A percentile compares a stretch with the other conserved stretches of the same genome.
phyloP scores from a whole-genome alignment of 1,284 basidiomycete genomes.

The Thecaphora frezii region DNA sequence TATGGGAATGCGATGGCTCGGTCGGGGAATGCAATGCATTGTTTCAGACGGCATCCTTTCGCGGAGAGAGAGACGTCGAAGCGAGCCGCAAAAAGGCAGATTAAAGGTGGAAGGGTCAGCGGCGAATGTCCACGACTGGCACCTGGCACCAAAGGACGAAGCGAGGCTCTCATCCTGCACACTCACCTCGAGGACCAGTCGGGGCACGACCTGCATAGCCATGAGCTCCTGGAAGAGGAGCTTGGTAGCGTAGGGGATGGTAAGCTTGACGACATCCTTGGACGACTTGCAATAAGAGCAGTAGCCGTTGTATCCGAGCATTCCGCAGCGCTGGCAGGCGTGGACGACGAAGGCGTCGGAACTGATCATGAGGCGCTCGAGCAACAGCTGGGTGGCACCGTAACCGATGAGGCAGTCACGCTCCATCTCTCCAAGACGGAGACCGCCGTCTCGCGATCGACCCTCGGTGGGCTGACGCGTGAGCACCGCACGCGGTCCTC shows the following conservation, averaged over 20 bases:
- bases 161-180: too few relatives aligned
- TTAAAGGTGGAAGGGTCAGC: too few relatives aligned
- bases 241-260: slow-evolving; percentile 98
- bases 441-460: slow-evolving; percentile 91
- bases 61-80: too few relatives aligned
- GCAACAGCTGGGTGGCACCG: slow-evolving; percentile 82
- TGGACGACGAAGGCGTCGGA: slow-evolving; percentile 94
- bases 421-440: slow-evolving; percentile 98
- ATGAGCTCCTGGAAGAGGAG: slow-evolving; percentile 90
- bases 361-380: slow-evolving; percentile 91
- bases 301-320: slow-evolving; percentile 80
- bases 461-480: slow-evolving; percentile 99
- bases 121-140: too few relatives aligned
- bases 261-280: slow-evolving; percentile 91
- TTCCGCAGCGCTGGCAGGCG: slow-evolving; percentile 89
- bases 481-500: slow-evolving; percentile 91
- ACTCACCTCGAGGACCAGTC: slow-evolving; percentile 58
- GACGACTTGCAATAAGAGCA: slow-evolving; percentile 78
- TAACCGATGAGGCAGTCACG: slow-evolving; percentile 71
- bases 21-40: too few relatives aligned
- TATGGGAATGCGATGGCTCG: too few relatives aligned
- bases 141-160: too few relatives aligned
- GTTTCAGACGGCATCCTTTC: background rate
- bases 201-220: slow-evolving; percentile 62
- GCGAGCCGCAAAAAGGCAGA: too few relatives aligned